Conservation (phyloP, 805 yeast species). For the Cyberlindnera sargentensis region DNA sequence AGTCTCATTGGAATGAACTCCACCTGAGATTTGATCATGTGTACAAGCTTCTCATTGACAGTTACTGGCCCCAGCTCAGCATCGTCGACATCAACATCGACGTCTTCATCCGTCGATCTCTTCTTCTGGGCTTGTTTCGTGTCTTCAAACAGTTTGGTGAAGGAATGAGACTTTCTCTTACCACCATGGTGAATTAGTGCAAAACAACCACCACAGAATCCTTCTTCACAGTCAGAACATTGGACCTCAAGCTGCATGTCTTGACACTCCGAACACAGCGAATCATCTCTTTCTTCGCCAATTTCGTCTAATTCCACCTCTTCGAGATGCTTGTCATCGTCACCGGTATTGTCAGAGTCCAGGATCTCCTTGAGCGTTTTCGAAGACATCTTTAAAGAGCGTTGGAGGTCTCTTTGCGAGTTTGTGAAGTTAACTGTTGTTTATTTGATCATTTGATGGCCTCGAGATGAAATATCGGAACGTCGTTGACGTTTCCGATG, state of each 20-base stretch:
- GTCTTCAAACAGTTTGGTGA: constrained; percentile 21
- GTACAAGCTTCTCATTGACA: constrained; percentile 8
- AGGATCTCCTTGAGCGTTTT: constrained; percentile 30
- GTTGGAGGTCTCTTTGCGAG: too few species aligned
- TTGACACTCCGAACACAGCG: constrained; percentile 60
- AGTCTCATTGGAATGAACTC: constrained; percentile 64
- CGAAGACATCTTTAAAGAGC: constrained; percentile 1
- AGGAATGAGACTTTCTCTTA: constrained; percentile 40
- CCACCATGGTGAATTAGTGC: constrained; percentile 67
- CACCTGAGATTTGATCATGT: constrained; percentile 34
- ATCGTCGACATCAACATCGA: constrained; percentile 12
- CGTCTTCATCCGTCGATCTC: constrained; percentile 17
- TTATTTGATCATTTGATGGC: too few species aligned
- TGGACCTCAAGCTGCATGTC: constrained; percentile 64
- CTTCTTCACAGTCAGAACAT: constrained; percentile 59
- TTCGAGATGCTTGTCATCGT: constrained; percentile 18
- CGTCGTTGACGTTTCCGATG: too few species aligned
- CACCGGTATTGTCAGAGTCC: constrained; percentile 30
- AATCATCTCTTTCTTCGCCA: constrained; percentile 28
- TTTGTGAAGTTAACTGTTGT: too few species aligned
- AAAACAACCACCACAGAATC: constrained; percentile 64
- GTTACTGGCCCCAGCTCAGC: neutral
- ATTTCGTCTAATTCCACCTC: constrained; percentile 15
- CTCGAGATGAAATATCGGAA: too few species aligned
- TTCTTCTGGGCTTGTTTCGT: constrained; percentile 13